Percentiles rank a stretch among this genome's conserved stretches.
These are phyloP conservation scores for Alternaria angustiovoidea DNA, from an alignment of 2,329 filamentous ascomycete species.

Conservation along the genomic window DNA sequence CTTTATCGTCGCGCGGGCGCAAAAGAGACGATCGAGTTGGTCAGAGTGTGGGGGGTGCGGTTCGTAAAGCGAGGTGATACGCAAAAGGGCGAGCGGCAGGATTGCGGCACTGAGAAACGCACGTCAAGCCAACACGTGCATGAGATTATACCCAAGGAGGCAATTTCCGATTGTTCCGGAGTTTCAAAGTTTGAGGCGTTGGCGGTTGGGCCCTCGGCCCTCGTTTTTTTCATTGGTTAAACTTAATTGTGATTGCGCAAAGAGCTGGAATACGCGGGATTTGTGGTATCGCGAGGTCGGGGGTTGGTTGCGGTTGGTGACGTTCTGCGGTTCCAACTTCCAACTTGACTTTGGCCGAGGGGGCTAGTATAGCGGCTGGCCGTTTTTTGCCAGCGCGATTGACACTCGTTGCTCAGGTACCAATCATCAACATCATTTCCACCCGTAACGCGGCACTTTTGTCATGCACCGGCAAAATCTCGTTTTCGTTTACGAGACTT, in stretches of 20 bases:
- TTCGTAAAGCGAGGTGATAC: background rate
- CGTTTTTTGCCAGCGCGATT: background rate
- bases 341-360: background rate
- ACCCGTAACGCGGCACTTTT: background rate
- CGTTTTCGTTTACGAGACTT: background rate
- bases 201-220: conserved; percentile 12
- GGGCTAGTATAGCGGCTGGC: background rate
- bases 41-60: conserved; percentile 9
- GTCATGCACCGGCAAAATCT: background rate
- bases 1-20: conserved; percentile 29
- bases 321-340: background rate
- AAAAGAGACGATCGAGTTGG: conserved; percentile 8
- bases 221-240: conserved; percentile 16
- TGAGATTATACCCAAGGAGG: conserved; percentile 20
- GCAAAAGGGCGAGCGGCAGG: conserved; percentile 8
- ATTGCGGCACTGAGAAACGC: conserved; percentile 4
- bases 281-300: conserved; percentile 23
- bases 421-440: background rate
- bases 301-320: conserved; percentile 4
- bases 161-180: conserved; percentile 28
- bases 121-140: conserved; percentile 20
- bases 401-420: background rate
- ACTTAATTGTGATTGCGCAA: conserved; percentile 14
- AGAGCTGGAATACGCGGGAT: conserved; percentile 16
- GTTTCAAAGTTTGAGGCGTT: conserved; percentile 15